Evolutionary conservation across 1,139 yeast species (phyloP).

Genomic region (Saccharomyces pastorianus): DNA sequence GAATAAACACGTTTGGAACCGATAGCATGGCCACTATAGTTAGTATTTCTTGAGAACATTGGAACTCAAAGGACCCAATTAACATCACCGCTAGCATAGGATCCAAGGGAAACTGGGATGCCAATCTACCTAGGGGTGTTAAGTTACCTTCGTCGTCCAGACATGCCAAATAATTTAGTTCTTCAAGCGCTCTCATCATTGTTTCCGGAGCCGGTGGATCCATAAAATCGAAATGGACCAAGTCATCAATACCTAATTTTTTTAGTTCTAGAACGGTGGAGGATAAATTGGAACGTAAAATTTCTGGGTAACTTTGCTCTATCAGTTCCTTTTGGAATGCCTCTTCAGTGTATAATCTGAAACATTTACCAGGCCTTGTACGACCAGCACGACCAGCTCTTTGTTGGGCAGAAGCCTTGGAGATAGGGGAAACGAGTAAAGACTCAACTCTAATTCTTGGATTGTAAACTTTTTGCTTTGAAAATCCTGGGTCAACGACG

Average conservation of each 20-base stretch:
- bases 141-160: conserved; percentile 87
- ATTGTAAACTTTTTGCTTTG: conserved; percentile 92
- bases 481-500: conserved; percentile 95
- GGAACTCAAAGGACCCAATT: conserved; percentile 75
- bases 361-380: conserved; percentile 97
- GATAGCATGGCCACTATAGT: conserved; percentile 85
- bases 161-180: conserved; percentile 81
- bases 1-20: conserved; percentile 88
- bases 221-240: conserved; percentile 97
- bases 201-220: conserved; percentile 99
- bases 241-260: conserved; percentile 88
- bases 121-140: conserved; percentile 79
- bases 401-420: conserved; percentile 96
- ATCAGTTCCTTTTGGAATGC: conserved; percentile 90
- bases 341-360: conserved; percentile 91
- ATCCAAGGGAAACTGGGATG: conserved; percentile 91
- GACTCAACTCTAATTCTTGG: conserved; percentile 96
- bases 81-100: conserved; percentile 93
- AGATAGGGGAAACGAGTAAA: conserved; percentile 86
- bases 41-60: conserved; percentile 82
- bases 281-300: conserved; percentile 80
- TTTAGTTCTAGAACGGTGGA: conserved; percentile 88
- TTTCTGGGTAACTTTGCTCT: conserved; percentile 94
- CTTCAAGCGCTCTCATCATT: conserved; percentile 98
- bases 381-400: conserved; percentile 99